Conservation (phyloP, 1,139 yeast genomes). For the Debaryomyces singareniensis region DNA sequence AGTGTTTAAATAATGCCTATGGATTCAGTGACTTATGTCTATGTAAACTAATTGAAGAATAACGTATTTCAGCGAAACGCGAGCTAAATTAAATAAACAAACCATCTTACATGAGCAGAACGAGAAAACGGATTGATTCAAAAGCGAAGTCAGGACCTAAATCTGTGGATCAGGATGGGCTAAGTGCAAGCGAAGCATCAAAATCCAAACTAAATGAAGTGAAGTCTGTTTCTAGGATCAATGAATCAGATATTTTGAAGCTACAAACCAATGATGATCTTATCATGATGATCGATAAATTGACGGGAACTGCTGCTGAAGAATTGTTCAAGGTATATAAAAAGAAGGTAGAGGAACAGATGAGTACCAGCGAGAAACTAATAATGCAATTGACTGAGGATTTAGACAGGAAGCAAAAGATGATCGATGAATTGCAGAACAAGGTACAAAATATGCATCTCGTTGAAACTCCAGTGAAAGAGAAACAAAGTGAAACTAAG, state of each 20-base stretch:
- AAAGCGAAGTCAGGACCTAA: too few species aligned
- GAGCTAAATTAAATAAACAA: too few species aligned
- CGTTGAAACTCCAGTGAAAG: constrained; percentile 4
- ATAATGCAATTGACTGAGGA: constrained; percentile 22
- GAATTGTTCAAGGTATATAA: constrained; percentile 25
- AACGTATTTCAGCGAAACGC: too few species aligned
- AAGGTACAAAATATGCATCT: constrained; percentile 1
- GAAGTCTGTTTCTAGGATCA: constrained; percentile 9
- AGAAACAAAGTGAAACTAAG: constrained; percentile 1
- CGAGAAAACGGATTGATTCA: too few species aligned
- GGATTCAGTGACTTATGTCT: too few species aligned
- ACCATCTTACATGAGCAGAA: too few species aligned
- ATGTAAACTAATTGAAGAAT: too few species aligned
- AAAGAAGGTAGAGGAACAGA: constrained; percentile 19
- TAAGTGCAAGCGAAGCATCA: constrained; percentile 1
- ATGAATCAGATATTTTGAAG: constrained; percentile 28
- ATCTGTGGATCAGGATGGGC: constrained; percentile 1
- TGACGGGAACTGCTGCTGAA: constrained; percentile 32
- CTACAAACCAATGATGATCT: constrained; percentile 22
- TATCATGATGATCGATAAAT: constrained; percentile 24
- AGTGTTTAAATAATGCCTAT: too few species aligned
- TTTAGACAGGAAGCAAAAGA: constrained; percentile 19
- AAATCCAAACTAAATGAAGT: too few species aligned
- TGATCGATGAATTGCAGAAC: constrained; percentile 17
- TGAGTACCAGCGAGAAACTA: constrained; percentile 22